A percentile compares a stretch with the other conserved stretches of the same genome.
phyloP scores from a whole-genome alignment of 306 rosid genomes.

The Sicyos baderoa region DNA sequence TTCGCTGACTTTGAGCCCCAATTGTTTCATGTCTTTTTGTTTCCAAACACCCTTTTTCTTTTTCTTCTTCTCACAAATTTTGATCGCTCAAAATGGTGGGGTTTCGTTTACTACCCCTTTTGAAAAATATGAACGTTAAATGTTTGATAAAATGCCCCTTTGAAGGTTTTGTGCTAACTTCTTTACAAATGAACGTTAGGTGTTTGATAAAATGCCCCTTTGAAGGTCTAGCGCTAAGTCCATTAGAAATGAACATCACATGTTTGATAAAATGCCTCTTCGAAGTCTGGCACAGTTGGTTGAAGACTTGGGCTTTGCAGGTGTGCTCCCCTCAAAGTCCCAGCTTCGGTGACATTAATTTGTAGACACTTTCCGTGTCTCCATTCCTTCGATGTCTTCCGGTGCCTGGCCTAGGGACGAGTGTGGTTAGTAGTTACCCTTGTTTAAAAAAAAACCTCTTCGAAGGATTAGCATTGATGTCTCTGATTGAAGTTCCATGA shows the following conservation, averaged over 20 bases:
- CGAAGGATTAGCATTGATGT: too few relatives aligned
- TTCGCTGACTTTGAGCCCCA: constrained; percentile 2
- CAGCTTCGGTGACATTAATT: too few relatives aligned
- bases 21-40: not conserved
- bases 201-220: constrained; percentile 18
- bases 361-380: too few relatives aligned
- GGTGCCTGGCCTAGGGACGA: too few relatives aligned
- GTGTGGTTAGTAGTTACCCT: too few relatives aligned
- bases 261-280: constrained; percentile 8
- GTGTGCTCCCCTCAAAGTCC: too few relatives aligned
- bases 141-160: constrained; percentile 6
- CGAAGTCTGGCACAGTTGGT: too few relatives aligned
- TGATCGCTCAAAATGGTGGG: not conserved
- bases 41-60: not conserved
- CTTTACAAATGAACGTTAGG: not conserved
- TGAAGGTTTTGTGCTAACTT: not conserved
- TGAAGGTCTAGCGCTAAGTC: not conserved
- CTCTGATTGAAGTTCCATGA: too few relatives aligned
- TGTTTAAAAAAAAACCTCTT: too few relatives aligned
- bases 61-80: not conserved
- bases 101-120: not conserved
- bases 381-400: too few relatives aligned
- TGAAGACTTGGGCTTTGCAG: too few relatives aligned
- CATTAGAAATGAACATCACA: not conserved
- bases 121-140: not conserved